Evolutionary conservation across 192 early-diverging fungal species (phyloP).

Genomic region (Coemansia sp.): DNA sequence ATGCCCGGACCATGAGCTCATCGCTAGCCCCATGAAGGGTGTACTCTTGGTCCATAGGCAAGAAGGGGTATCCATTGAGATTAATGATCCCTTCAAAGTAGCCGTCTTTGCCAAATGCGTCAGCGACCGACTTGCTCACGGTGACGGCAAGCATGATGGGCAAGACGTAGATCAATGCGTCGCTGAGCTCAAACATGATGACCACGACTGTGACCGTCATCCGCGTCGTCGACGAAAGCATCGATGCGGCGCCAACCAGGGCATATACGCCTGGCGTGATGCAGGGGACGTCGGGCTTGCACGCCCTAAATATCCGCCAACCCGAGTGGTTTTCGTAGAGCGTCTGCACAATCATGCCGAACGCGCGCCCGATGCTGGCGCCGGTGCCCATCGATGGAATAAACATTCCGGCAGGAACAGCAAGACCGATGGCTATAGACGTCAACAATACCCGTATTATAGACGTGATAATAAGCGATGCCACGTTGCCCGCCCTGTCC

Average conservation of each 20-base stretch:
- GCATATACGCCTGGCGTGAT: slow-evolving; percentile 85
- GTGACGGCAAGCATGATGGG: slow-evolving; percentile 82
- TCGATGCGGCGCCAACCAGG: slow-evolving; percentile 79
- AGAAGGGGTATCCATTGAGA: slow-evolving; percentile 65
- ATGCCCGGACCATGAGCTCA: slow-evolving; percentile 61
- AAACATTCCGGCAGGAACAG: slow-evolving; percentile 79
- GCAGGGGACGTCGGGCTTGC: slow-evolving; percentile 73
- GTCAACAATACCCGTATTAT: slow-evolving; percentile 63
- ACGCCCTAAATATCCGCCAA: slow-evolving; percentile 64
- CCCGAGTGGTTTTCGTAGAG: slow-evolving; percentile 54
- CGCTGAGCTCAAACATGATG: slow-evolving; percentile 99
- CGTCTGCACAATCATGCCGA: slow-evolving; percentile 80
- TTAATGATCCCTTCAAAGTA: slow-evolving; percentile 57
- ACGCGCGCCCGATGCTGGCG: slow-evolving; percentile 85
- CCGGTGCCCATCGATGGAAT: slow-evolving; percentile 87
- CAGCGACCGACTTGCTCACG: slow-evolving; percentile 54
- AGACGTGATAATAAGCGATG: slow-evolving; percentile 61
- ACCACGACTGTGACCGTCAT: slow-evolving; percentile 91
- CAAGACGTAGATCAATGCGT: slow-evolving; percentile 89
- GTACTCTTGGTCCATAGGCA: slow-evolving; percentile 62
- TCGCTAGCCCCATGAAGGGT: slow-evolving; percentile 53
- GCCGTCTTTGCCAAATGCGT: slow-evolving; percentile 53
- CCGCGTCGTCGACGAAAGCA: slow-evolving; percentile 79
- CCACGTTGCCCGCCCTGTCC: slow-evolving; percentile 30
- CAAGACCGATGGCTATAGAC: slow-evolving; percentile 67